These are phyloP conservation scores for Penicillium concentricum DNA, from an alignment of 2,329 filamentous ascomycete genomes.

Conservation along the genomic window DNA sequence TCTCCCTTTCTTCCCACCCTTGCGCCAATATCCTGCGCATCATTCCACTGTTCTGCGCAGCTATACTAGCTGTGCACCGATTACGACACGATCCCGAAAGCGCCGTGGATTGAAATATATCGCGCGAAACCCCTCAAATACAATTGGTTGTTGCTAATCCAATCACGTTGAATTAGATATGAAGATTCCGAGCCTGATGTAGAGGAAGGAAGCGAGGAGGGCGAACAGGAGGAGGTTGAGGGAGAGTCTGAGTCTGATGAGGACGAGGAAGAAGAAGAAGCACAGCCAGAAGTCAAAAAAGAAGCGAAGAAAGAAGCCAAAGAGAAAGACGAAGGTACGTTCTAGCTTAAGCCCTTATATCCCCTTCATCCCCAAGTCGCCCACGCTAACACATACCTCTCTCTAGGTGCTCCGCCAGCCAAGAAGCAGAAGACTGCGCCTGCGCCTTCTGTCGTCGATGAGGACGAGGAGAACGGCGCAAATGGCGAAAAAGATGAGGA, in stretches of 20 bases:
- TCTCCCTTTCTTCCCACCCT: neutral
- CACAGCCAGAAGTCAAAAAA: slow-evolving; percentile 1
- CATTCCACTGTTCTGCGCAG: neutral
- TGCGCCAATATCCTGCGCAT: neutral
- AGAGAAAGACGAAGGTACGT: slow-evolving; percentile 19
- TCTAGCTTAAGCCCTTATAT: neutral
- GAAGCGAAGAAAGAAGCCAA: neutral
- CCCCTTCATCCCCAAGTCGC: neutral
- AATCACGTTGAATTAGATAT: slow-evolving; percentile 27
- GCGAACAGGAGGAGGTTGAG: slow-evolving; percentile 30
- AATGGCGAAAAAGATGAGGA: slow-evolving; percentile 21
- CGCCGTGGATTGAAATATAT: neutral
- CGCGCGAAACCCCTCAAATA: neutral
- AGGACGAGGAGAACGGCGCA: slow-evolving; percentile 21
- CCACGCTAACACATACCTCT: neutral
- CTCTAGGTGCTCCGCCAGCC: slow-evolving; percentile 25
- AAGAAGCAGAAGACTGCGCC: slow-evolving; percentile 36
- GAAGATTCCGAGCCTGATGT: slow-evolving; percentile 35
- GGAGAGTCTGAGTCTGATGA: slow-evolving; percentile 30
- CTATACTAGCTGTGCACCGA: neutral
- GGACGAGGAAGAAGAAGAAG: slow-evolving; percentile 27
- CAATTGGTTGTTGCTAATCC: slow-evolving; percentile 6
- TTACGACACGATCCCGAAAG: neutral
- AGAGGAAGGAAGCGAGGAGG: slow-evolving; percentile 30
- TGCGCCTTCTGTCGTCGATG: slow-evolving; percentile 10